phyloP scores from a whole-genome alignment of 352 stramenopile genomes.

The Phytophthora constricta region DNA sequence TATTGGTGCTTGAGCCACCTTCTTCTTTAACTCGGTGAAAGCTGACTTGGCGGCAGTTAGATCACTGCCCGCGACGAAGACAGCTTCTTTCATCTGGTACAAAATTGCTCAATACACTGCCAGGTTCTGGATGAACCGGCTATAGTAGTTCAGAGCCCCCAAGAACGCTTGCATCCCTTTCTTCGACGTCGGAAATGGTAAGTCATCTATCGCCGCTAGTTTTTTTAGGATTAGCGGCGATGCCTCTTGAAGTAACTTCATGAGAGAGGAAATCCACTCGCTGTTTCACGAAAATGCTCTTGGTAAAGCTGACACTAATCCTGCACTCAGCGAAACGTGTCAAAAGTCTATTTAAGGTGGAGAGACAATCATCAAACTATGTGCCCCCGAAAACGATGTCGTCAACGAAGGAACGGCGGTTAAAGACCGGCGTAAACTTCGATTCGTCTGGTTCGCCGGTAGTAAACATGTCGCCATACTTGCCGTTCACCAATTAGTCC shows the following conservation, averaged over 20 bases:
- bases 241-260: not conserved
- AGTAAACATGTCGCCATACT: not conserved
- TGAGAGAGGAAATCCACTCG: not conserved
- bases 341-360: not conserved
- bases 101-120: not conserved
- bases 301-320: slow-evolving; percentile 6
- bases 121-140: not conserved
- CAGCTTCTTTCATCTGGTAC: not conserved
- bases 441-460: not conserved
- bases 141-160: not conserved
- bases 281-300: not conserved
- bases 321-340: slow-evolving; percentile 1
- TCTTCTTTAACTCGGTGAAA: not conserved
- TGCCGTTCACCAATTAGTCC: not conserved
- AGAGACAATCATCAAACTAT: not conserved
- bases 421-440: not conserved
- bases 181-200: not conserved
- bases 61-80: not conserved
- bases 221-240: not conserved
- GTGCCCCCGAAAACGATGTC: not conserved
- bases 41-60: not conserved
- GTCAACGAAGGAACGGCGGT: not conserved
- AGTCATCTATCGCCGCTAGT: not conserved
- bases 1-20: not conserved
- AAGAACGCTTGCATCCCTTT: not conserved